phyloP scores from a whole-genome alignment of 306 rosid species.

The Ammopiptanthus mongolicus region DNA sequence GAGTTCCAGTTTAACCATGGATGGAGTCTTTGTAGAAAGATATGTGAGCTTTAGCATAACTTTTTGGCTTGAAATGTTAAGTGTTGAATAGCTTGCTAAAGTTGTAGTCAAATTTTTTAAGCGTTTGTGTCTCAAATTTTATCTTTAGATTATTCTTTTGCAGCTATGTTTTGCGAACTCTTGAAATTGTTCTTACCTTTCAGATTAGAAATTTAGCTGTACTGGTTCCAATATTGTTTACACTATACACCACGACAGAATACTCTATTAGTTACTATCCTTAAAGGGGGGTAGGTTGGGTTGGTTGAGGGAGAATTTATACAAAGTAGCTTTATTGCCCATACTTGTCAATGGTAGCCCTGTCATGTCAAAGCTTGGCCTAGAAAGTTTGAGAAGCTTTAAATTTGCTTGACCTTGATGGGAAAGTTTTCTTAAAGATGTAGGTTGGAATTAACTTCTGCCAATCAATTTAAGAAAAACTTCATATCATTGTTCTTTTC shows the following conservation, averaged over 20 bases:
- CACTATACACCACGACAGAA: background rate
- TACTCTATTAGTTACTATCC: background rate
- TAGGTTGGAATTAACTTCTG: constrained; percentile 22
- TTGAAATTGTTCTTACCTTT: background rate
- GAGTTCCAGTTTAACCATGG: background rate
- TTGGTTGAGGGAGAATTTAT: background rate
- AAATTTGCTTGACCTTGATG: background rate
- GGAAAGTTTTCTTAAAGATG: background rate
- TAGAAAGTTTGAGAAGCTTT: background rate
- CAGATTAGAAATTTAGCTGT: background rate
- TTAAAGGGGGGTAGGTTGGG: constrained; percentile 3
- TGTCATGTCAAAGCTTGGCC: constrained; percentile 12
- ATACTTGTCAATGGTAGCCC: background rate
- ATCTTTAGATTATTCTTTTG: background rate
- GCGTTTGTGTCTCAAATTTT: background rate
- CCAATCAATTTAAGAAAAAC: background rate
- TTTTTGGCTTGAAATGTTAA: background rate
- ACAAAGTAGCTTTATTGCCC: background rate
- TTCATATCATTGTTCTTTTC: background rate
- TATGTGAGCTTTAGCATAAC: background rate
- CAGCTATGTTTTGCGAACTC: background rate
- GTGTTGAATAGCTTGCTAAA: background rate
- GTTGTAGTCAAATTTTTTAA: background rate
- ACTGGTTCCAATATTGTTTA: background rate
- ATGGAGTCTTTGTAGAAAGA: background rate